Percentiles rank a stretch among this genome's conserved stretches.
Evolutionary conservation across 306 rosid species (phyloP).

Genomic region (Begonia peltatifolia): DNA sequence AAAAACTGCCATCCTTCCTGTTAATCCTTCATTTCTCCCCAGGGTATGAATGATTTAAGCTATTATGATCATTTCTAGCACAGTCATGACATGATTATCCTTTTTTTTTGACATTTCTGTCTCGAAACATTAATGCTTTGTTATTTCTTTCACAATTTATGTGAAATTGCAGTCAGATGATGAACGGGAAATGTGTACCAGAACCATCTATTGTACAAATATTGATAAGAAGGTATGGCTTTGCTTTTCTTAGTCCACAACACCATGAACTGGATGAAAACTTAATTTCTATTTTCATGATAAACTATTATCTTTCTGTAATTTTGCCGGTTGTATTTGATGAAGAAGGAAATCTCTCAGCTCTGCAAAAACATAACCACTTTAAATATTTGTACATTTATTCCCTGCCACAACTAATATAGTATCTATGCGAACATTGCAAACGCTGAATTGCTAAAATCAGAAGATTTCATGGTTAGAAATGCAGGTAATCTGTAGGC

Average conservation of each 20-base stretch:
- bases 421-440: too few relatives aligned
- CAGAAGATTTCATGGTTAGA: too few relatives aligned
- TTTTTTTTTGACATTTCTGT: conserved; percentile 1
- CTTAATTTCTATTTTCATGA: too few relatives aligned
- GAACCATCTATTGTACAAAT: conserved; percentile 96
- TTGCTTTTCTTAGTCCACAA: background rate
- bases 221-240: conserved; percentile 72
- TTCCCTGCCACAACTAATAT: too few relatives aligned
- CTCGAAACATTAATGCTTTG: conserved; percentile 1
- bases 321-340: too few relatives aligned
- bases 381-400: too few relatives aligned
- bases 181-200: conserved; percentile 94
- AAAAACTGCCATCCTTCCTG: conserved; percentile 97
- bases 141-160: conserved; percentile 3
- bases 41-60: conserved; percentile 35
- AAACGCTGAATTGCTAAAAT: too few relatives aligned
- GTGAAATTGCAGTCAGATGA: conserved; percentile 61
- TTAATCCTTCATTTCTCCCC: conserved; percentile 94
- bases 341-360: too few relatives aligned
- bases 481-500: too few relatives aligned
- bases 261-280: too few relatives aligned
- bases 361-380: too few relatives aligned
- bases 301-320: too few relatives aligned
- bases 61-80: background rate
- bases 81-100: background rate